phyloP scores from a whole-genome alignment of 1,284 basidiomycete genomes.

The Pseudozyma sp. region DNA sequence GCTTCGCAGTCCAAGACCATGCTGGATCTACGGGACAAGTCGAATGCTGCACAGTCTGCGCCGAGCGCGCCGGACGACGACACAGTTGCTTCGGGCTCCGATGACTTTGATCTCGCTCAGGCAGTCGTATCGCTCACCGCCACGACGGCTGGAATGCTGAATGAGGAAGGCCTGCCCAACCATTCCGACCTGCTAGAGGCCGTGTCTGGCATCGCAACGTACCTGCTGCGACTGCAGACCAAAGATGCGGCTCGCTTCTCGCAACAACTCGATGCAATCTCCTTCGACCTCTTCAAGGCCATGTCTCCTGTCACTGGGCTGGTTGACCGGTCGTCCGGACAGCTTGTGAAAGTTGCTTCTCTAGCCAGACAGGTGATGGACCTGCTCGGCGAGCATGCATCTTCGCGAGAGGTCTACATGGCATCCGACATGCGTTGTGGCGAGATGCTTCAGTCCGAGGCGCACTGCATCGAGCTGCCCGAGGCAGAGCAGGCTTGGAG shows the following conservation, averaged over 20 bases:
- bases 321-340: conserved; percentile 13
- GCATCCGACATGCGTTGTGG: conserved; percentile 55
- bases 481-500: conserved; percentile 15
- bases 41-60: background rate
- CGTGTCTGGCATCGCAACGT: conserved; percentile 21
- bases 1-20: conserved; percentile 35
- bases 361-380: conserved; percentile 34
- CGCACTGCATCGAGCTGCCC: conserved; percentile 3
- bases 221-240: conserved; percentile 23
- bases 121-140: conserved; percentile 6
- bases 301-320: conserved; percentile 51
- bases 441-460: conserved; percentile 27
- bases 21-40: conserved; percentile 24
- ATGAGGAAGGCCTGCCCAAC: conserved; percentile 9
- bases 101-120: conserved; percentile 16
- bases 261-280: conserved; percentile 43
- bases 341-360: conserved; percentile 10
- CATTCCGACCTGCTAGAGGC: conserved; percentile 13
- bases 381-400: conserved; percentile 40
- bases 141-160: conserved; percentile 14
- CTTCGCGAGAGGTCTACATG: conserved; percentile 60
- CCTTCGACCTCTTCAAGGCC: conserved; percentile 55
- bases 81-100: background rate
- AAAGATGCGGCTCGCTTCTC: conserved; percentile 21
- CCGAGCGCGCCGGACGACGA: background rate